phyloP scores from a whole-genome alignment of 2,329 filamentous ascomycete genomes.

The Alternaria viburni region DNA sequence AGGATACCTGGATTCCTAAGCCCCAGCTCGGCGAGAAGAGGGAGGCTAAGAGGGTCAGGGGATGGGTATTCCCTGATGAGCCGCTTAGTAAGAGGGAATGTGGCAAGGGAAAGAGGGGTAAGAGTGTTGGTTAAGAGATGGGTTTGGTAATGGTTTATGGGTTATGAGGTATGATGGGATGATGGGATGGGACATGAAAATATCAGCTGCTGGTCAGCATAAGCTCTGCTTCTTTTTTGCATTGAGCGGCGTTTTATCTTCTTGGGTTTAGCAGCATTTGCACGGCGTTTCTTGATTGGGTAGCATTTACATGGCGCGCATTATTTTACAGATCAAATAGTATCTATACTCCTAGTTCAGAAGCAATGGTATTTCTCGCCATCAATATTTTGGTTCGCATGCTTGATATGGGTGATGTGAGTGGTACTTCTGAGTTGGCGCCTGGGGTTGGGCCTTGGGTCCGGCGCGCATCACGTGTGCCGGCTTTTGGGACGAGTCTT shows the following conservation, averaged over 20 bases:
- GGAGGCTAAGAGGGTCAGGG: slow-evolving; percentile 73
- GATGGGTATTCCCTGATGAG: slow-evolving; percentile 80
- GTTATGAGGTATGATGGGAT: neutral
- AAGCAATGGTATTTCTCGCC: slow-evolving; percentile 1
- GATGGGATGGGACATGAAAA: neutral
- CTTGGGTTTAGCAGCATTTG: slow-evolving; percentile 4
- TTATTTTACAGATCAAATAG: neutral
- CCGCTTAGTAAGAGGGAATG: slow-evolving; percentile 72
- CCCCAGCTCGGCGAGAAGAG: slow-evolving; percentile 76
- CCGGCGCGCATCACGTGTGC: neutral
- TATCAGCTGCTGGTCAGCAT: slow-evolving; percentile 8
- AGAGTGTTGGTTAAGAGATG: slow-evolving; percentile 21
- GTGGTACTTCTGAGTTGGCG: too few relatives aligned
- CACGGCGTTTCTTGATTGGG: neutral
- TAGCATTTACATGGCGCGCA: slow-evolving; percentile 16
- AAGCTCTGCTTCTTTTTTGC: slow-evolving; percentile 3
- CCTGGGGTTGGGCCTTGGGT: neutral
- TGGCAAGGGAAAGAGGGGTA: slow-evolving; percentile 42
- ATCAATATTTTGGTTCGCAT: neutral
- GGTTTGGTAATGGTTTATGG: neutral
- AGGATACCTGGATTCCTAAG: slow-evolving; percentile 78
- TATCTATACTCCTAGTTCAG: neutral
- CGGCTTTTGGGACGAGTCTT: neutral
- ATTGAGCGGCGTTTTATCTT: slow-evolving; percentile 2
- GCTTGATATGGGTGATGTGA: neutral